Evolutionary conservation across 2,329 filamentous ascomycete species (phyloP).

Genomic region (Rhytidhysteron rufulum): DNA sequence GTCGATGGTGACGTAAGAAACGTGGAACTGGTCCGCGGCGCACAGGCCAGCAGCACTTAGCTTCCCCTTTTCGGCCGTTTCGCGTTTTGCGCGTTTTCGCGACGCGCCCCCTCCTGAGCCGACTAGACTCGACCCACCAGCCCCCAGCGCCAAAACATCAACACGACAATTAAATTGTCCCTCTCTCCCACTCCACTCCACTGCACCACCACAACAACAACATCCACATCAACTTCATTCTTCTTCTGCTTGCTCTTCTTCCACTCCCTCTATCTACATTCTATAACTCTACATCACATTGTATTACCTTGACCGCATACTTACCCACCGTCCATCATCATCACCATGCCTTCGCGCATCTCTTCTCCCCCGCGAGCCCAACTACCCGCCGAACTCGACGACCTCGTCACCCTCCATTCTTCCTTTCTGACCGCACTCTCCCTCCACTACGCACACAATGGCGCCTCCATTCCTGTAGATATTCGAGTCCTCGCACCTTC

Average conservation of each 20-base stretch:
- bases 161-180: neutral
- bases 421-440: slow-evolving; percentile 49
- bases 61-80: too few relatives aligned
- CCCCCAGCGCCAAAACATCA: neutral
- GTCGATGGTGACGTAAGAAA: too few relatives aligned
- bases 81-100: too few relatives aligned
- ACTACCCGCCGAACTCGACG: slow-evolving; percentile 40
- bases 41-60: too few relatives aligned
- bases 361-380: slow-evolving; percentile 18
- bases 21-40: too few relatives aligned
- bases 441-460: slow-evolving; percentile 49
- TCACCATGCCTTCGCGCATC: slow-evolving; percentile 19
- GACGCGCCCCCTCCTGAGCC: too few relatives aligned
- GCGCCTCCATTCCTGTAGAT: slow-evolving; percentile 42
- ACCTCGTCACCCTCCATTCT: slow-evolving; percentile 43
- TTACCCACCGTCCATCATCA: too few relatives aligned
- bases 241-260: neutral
- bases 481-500: slow-evolving; percentile 37
- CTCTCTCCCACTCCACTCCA: neutral
- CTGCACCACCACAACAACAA: neutral
- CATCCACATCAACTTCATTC: neutral
- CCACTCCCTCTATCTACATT: too few relatives aligned
- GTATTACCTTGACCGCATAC: neutral
- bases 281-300: neutral
- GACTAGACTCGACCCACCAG: too few relatives aligned